phyloP scores from a whole-genome alignment of 2,329 filamentous ascomycete genomes.

The Akanthomyces lecanii region DNA sequence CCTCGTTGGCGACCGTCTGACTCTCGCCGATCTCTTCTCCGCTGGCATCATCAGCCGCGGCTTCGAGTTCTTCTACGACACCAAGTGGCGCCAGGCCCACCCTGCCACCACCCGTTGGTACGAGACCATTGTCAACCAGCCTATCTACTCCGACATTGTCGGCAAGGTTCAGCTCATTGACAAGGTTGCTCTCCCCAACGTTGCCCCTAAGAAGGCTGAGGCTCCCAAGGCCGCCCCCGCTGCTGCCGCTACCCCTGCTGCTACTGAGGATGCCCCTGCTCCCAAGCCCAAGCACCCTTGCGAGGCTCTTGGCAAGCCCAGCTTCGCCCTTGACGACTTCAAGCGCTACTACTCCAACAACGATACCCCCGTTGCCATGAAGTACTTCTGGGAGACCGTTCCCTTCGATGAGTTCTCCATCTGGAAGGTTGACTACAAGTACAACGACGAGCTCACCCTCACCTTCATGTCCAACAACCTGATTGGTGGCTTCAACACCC shows the following conservation, averaged over 20 bases:
- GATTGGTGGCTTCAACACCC: slow-evolving; percentile 95
- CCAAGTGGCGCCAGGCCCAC: slow-evolving; percentile 77
- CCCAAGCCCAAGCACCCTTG: slow-evolving; percentile 97
- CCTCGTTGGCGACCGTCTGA: slow-evolving; percentile 96
- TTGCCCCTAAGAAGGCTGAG: slow-evolving; percentile 71
- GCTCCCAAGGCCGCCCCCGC: slow-evolving; percentile 55
- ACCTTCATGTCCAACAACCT: slow-evolving; percentile 99
- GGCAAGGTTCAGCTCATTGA: slow-evolving; percentile 75
- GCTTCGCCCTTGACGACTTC: slow-evolving; percentile 89
- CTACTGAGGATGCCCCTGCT: slow-evolving; percentile 40
- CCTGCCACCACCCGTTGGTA: slow-evolving; percentile 92
- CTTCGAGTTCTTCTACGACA: slow-evolving; percentile 93
- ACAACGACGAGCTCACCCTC: slow-evolving; percentile 95
- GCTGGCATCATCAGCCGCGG: slow-evolving; percentile 75
- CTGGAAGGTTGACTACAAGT: slow-evolving; percentile 96
- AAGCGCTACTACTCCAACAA: slow-evolving; percentile 99
- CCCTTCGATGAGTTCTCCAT: slow-evolving; percentile 94
- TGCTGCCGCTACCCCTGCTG: slow-evolving; percentile 34
- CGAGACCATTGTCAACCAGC: slow-evolving; percentile 88
- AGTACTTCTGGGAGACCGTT: slow-evolving; percentile 98
- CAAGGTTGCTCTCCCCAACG: slow-evolving; percentile 68
- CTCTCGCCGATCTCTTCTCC: slow-evolving; percentile 88
- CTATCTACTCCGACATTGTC: slow-evolving; percentile 79
- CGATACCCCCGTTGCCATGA: slow-evolving; percentile 78
- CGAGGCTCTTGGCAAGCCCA: slow-evolving; percentile 74